Evolutionary conservation across 2,329 filamentous ascomycete genomes (phyloP), one percentile per base, ranked within the genome.

Genomic region (Furcasterigmium furcatum): DNA sequence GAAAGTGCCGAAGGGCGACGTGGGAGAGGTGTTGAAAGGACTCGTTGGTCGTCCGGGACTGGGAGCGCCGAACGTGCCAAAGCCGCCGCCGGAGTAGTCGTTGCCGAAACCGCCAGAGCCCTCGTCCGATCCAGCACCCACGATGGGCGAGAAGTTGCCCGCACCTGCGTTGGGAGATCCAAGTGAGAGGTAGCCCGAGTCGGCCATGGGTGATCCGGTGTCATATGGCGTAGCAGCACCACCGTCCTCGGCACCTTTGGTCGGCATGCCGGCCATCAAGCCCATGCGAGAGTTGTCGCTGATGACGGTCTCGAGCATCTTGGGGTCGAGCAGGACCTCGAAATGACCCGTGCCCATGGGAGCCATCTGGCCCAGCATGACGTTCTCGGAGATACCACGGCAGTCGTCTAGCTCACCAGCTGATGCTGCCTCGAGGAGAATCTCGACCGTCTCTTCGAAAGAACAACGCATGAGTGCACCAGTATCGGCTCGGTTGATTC

Each of bases 391-490:
- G 42, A 99, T 92, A 77, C 94, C 94, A 49, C 91, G 88, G 73
- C 95, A 99, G 68, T 99, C 94, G 62, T 99, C 94, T 25, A 99
- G 79, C 67, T 99, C 94, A 63, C 94, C 94, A 42, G 89, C 89
- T 14, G 91, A 90, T 20, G 94, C 94, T 50, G 94, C 95, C 63
- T 99, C 94, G 18, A 99, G 82, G 44, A 99, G 76, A 74, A 99
- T 99, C 64, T 99, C 95, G 34, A 99, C 94, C 1, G 94, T 99
- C 68, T 99, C 95, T 70, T 99, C 94, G 71, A 99, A 99, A 2
- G 94, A 99, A 77, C 95, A 99, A 66, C 94, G 87, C 94, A 99
- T 99, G 58, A 99, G 78, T 9, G 94, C 95, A 74, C 94, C 94
- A 51, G 95, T 99, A 63, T 99, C 94, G 21, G 92, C 90, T 58